Conservation (phyloP, 805 yeast genomes). For the Lachancea nothofagi region DNA sequence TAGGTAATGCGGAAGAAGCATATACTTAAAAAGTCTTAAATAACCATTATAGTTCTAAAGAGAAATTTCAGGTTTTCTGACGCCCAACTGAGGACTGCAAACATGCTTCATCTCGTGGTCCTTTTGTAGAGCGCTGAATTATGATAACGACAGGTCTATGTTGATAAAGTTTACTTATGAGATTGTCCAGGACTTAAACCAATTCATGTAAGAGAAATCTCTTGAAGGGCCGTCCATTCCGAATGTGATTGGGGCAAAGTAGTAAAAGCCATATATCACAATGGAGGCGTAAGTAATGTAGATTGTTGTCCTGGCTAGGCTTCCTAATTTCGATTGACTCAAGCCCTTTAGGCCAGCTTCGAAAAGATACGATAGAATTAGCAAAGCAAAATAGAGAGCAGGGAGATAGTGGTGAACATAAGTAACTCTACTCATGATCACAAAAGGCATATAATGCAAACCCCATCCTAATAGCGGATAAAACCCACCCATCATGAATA, state of each 20-base stretch:
- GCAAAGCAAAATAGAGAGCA: conserved; percentile 70
- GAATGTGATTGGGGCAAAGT: conserved; percentile 55
- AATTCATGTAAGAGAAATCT: conserved; percentile 40
- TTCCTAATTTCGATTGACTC: conserved; percentile 27
- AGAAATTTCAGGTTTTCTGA: too few relatives aligned
- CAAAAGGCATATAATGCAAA: conserved; percentile 68
- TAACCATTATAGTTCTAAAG: neutral
- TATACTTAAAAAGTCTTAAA: neutral
- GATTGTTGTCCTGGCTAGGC: conserved; percentile 25
- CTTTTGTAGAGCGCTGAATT: neutral
- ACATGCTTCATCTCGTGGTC: neutral
- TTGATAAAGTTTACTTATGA: conserved; percentile 15
- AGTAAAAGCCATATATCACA: conserved; percentile 51
- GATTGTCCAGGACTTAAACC: conserved; percentile 47
- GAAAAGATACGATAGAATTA: conserved; percentile 48
- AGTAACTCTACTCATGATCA: conserved; percentile 79
- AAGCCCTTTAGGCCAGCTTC: conserved; percentile 40
- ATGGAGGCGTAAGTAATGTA: conserved; percentile 39
- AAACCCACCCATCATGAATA: conserved; percentile 64
- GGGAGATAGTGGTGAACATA: conserved; percentile 84
- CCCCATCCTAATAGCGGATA: conserved; percentile 82
- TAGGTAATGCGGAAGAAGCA: conserved; percentile 8
- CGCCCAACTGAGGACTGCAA: too few relatives aligned
- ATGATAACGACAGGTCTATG: too few relatives aligned
- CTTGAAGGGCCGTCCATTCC: conserved; percentile 54